Evolutionary conservation across 345 rosid species (phyloP).

Genomic region (Kernera saxatilis): DNA sequence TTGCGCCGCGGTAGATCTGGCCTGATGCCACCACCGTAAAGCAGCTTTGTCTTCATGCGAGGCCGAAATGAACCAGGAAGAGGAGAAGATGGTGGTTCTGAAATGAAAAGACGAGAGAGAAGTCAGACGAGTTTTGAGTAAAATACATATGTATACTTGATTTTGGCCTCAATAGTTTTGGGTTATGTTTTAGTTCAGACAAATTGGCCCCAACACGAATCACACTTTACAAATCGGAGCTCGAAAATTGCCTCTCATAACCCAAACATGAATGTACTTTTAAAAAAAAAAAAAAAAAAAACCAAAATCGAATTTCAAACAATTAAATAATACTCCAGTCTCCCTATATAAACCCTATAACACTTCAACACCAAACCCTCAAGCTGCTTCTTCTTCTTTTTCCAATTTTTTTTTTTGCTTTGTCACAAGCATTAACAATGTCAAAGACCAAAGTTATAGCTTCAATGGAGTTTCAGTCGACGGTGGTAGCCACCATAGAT

Average conservation of each 20-base stretch:
- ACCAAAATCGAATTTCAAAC: neutral
- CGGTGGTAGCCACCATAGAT: slow-evolving; percentile 50
- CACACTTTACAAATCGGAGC: slow-evolving; percentile 28
- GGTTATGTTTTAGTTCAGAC: no score
- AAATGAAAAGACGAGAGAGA: no score
- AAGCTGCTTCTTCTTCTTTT: slow-evolving; percentile 15
- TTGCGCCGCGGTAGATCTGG: no score
- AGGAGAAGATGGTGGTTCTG: no score
- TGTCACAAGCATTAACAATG: slow-evolving; percentile 25
- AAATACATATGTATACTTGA: no score
- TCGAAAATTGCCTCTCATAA: slow-evolving; percentile 28
- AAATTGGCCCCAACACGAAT: slow-evolving; percentile 34
- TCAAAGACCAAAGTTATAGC: slow-evolving; percentile 33
- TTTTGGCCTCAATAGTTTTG: no score
- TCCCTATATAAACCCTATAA: slow-evolving; percentile 22
- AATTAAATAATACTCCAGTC: neutral
- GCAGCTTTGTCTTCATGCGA: no score
- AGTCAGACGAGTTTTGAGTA: no score
- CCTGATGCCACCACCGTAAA: no score
- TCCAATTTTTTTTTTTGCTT: neutral
- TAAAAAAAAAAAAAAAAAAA: neutral
- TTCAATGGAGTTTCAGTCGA: slow-evolving; percentile 31
- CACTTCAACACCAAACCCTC: slow-evolving; percentile 21
- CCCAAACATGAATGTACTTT: slow-evolving; percentile 23
- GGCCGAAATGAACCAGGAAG: no score